Evolutionary conservation across 306 rosid species (phyloP).

Genomic region (Inga oerstediana): DNA sequence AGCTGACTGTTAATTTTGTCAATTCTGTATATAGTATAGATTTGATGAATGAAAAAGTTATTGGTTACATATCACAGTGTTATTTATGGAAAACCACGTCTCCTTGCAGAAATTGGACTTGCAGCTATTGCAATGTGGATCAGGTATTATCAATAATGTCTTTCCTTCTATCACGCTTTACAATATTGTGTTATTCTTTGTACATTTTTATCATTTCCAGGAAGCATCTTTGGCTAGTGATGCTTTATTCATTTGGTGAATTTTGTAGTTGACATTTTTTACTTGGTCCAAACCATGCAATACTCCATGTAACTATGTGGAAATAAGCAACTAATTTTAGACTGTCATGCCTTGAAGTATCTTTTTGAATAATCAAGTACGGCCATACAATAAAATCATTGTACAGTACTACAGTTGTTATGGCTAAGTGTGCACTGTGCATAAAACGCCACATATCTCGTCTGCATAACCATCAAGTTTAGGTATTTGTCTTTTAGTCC

Average conservation of each 20-base stretch:
- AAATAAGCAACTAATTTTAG: conserved; percentile 6
- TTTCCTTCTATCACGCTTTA: conserved; percentile 7
- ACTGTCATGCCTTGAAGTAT: conserved; percentile 26
- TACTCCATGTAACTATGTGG: neutral
- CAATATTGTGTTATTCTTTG: conserved; percentile 16
- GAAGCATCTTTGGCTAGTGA: conserved; percentile 25
- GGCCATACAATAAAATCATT: neutral
- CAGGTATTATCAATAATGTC: conserved; percentile 57
- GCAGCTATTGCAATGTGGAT: conserved; percentile 84
- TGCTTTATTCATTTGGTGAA: conserved; percentile 26
- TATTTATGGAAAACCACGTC: conserved; percentile 34
- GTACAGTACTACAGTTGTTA: neutral
- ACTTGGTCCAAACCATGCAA: conserved; percentile 1
- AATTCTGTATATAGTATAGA: neutral
- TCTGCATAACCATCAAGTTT: neutral
- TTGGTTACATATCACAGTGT: neutral
- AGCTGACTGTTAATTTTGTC: neutral
- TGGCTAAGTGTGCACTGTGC: neutral
- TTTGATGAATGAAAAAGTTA: neutral
- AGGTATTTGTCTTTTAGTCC: conserved; percentile 26
- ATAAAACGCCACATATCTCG: neutral
- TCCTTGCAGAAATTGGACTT: conserved; percentile 76
- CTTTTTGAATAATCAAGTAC: conserved; percentile 20
- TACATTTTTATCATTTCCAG: conserved; percentile 19
- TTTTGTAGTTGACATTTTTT: conserved; percentile 23